Base-by-base conservation (phyloP, 1,284 basidiomycete species). In the Malassezia dermatis region DNA sequence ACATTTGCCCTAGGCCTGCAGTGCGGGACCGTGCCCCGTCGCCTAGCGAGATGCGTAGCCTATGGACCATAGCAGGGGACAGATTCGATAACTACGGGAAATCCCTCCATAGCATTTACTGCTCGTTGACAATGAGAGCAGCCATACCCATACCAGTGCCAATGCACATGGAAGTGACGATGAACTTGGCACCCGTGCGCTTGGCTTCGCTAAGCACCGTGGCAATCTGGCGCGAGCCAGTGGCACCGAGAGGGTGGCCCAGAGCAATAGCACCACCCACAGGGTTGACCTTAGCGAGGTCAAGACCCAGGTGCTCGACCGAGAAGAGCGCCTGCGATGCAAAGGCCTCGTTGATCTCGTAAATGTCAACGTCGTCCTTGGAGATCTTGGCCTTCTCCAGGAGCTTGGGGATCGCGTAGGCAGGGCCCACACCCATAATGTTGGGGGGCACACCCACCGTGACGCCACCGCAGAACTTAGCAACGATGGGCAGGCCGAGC, bases 101-200 rank as follows among this genome's bases (percentile, higher is more conserved):
- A 27, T 15, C 26, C 41, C 28, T 19, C 30, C 11, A 39, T 4
- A 19, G 37, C 8, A 19, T 8, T 47, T 63, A 68, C 56, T 73
- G 66, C 62, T 89, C 87, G 65, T 86, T 88, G 21, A 89, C 83
- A 61, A 89, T 84, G 51, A 89, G 80, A 3, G 82, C 81, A 8
- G 86, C 88, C 35, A 86, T 86, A 15, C 88, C 88, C 87, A 89
- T 89, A 15, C 65, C 86, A 64, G 84, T 86, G 26, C 88, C 89
- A 47, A 90, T 79, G 69, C 88, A 90, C 89, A 91, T 91, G 58
- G 84, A 86, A 0, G 87, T 77, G 67, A 84, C 85, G 34, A 55
- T 47, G 30, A 54, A n/a, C 56, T 80, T 79, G 35, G 80, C 81
- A 56, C 84, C 80, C 56, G 79, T 80, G 34, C 87, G 79, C 66